Base-by-base conservation (phyloP, 2,329 filamentous ascomycete genomes). In the Leptosphaerulina australis region DNA sequence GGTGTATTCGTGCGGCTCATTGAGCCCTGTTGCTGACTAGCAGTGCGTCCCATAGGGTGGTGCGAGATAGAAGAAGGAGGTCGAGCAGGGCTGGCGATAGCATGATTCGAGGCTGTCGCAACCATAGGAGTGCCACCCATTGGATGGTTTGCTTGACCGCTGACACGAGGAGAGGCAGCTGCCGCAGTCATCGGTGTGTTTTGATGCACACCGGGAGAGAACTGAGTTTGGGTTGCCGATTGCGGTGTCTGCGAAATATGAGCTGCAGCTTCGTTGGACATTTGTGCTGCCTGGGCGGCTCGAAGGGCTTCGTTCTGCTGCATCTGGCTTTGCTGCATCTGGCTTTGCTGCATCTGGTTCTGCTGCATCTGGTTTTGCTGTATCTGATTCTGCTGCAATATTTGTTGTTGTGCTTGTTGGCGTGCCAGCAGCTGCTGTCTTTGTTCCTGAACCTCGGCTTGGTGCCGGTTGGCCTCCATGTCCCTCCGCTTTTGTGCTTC, bases 201-300 rank as follows among this genome's bases (percentile, higher is more conserved):
- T 40, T 79, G 74, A 24, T 75, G 67, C 7, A 75, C 66, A 25
- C 77, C 68, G 2, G 89, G 88, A n/a, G 88, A 85, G 1, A 84
- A 85, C 3, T 83, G 80, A 12, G 82, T 76, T 63, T 88, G 85
- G 1, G 67, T 70, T n/a, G 66, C 66, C 1, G 84, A 81, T 6
- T 84, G 81, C 57, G 86, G 81, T 47, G 69, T 63, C 44, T 70
- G 69, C 12, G 56, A 47, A 17, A 66, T 58, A 40, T 71, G 69
- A 11, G 58, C 47, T 11, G 60, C 52, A n/a, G 53, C 52, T 20
- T 53, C 40, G 17, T 48, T 61, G 4, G 59, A 56, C 66, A 72
- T 63, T 38, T 71, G 69, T 17, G 66, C 63, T 48, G 66, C 64
- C 12, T 53, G 56, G 15, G 62, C 62, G 75, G 79, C 64, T 77